Conservation (phyloP, 768 basidiomycete species). For the Leccinum barrowsii region DNA sequence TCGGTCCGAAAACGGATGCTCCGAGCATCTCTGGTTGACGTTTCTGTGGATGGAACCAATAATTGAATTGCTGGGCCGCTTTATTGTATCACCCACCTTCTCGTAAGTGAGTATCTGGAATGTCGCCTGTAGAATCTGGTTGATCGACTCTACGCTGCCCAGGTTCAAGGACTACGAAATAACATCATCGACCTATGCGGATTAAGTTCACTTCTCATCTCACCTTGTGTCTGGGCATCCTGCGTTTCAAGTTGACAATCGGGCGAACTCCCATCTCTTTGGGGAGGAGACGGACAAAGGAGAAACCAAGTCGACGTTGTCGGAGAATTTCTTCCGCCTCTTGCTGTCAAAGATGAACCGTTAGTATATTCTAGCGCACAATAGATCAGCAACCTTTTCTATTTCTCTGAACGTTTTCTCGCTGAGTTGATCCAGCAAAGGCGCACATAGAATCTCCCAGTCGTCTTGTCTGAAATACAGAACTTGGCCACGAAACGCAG, state of each 20-base stretch:
- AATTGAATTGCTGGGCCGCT: background rate
- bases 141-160: constrained; percentile 62
- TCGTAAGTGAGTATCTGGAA: constrained; percentile 89
- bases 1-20: constrained; percentile 76
- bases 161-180: constrained; percentile 30
- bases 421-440: constrained; percentile 74
- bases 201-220: background rate
- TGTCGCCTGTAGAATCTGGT: constrained; percentile 77
- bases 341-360: constrained; percentile 35
- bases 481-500: constrained; percentile 75
- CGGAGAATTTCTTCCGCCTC: constrained; percentile 65
- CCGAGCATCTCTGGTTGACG: constrained; percentile 64
- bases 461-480: constrained; percentile 95
- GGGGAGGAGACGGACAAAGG: constrained; percentile 84
- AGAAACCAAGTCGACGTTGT: constrained; percentile 76
- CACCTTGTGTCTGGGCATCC: constrained; percentile 38
- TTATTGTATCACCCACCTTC: constrained; percentile 46
- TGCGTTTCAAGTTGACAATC: constrained; percentile 82
- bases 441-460: constrained; percentile 81
- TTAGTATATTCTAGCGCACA: background rate
- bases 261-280: constrained; percentile 95
- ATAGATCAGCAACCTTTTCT: constrained; percentile 46
- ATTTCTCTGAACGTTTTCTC: constrained; percentile 68
- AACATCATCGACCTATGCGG: background rate
- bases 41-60: constrained; percentile 41